Evolutionary conservation across 805 yeast species (phyloP).

Genomic region (Monosporozyma servazzii): DNA sequence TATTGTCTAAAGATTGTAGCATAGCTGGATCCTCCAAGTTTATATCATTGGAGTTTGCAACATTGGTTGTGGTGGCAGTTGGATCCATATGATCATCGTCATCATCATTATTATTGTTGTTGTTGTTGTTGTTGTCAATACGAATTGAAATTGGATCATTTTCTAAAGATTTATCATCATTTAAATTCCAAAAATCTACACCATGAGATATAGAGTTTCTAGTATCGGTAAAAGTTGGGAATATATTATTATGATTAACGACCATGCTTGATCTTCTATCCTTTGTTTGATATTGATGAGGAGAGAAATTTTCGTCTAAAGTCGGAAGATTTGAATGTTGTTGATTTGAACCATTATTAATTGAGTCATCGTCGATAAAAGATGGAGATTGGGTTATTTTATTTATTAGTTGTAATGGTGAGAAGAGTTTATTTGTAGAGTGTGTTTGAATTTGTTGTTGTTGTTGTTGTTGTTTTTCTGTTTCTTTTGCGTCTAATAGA

Average conservation of each 20-base stretch:
- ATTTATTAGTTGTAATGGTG: slow-evolving; percentile 1
- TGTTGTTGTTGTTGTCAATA: neutral
- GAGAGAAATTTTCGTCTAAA: neutral
- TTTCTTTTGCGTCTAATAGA: slow-evolving; percentile 15
- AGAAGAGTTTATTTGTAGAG: neutral
- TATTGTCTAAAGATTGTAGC: slow-evolving; percentile 10
- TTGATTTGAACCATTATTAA: neutral
- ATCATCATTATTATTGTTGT: no score
- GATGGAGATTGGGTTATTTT: neutral
- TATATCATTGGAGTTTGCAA: neutral
- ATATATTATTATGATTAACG: slow-evolving; percentile 8
- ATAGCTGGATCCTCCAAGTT: neutral
- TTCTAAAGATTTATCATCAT: slow-evolving; percentile 3
- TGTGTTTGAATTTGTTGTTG: neutral
- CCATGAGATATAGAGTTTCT: slow-evolving; percentile 25
- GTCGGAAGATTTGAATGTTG: neutral
- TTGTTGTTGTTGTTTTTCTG: slow-evolving; percentile 4
- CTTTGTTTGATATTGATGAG: neutral
- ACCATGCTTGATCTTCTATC: slow-evolving; percentile 11
- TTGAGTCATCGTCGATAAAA: neutral
- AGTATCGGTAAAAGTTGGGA: slow-evolving; percentile 10
- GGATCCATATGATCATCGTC: slow-evolving; percentile 2
- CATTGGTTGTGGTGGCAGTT: neutral
- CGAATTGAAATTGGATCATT: neutral
- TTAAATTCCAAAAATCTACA: slow-evolving; percentile 24